Evolutionary conservation across 2,329 filamentous ascomycete species (phyloP).

Genomic region (Exophiala spinifera): DNA sequence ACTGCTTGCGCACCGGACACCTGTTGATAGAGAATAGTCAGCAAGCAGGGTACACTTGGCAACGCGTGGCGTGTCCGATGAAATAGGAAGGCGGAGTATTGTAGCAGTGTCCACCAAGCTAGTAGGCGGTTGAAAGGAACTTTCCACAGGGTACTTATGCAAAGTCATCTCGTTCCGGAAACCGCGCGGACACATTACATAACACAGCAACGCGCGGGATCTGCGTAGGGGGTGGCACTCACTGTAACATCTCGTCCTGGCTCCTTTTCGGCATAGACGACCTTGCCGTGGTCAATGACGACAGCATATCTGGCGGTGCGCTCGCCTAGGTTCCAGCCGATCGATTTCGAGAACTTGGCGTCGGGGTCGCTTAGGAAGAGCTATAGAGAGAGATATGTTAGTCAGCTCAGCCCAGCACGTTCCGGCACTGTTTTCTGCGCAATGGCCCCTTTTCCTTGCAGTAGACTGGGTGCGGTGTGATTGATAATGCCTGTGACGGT

Average conservation of each 20-base stretch:
- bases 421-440: too few species aligned
- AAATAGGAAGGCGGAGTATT: too few species aligned
- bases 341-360: slow-evolving; percentile 70
- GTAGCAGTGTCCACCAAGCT: too few species aligned
- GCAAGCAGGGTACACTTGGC: too few species aligned
- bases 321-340: slow-evolving; percentile 74
- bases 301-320: slow-evolving; percentile 77
- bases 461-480: too few species aligned
- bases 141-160: not conserved
- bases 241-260: slow-evolving; percentile 32
- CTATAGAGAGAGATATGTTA: too few species aligned
- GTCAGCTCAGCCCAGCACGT: too few species aligned
- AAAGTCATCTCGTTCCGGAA: not conserved
- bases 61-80: too few species aligned
- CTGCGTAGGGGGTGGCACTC: slow-evolving; percentile 5
- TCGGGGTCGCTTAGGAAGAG: slow-evolving; percentile 75
- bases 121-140: not conserved
- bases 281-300: slow-evolving; percentile 77
- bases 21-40: slow-evolving; percentile 22
- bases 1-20: slow-evolving; percentile 41
- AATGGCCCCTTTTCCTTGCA: too few species aligned
- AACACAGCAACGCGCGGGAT: too few species aligned
- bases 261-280: slow-evolving; percentile 77
- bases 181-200: not conserved
- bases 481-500: too few species aligned